Evolutionary conservation across 345 rosid genomes (phyloP).

Genomic region (Populus simonii): DNA sequence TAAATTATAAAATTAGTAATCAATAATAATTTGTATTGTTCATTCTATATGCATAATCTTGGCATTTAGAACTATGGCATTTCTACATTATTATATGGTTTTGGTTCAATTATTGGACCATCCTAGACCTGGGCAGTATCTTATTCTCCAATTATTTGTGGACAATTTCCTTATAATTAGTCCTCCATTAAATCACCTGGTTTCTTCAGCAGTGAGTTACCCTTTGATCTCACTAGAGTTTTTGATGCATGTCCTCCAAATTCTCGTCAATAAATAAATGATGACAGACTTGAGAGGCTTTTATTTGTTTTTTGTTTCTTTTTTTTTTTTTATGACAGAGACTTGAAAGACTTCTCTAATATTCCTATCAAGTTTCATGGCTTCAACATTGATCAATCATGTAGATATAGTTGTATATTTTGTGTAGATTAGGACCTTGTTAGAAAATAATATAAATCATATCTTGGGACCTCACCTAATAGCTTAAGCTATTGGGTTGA

Average conservation of each 20-base stretch:
- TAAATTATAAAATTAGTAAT: not conserved
- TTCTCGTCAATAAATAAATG: not conserved
- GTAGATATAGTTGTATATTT: not conserved
- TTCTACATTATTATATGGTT: not conserved
- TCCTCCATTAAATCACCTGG: not conserved
- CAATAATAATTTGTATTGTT: not conserved
- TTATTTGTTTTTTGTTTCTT: not conserved
- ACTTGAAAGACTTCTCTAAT: not conserved
- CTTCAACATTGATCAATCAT: not conserved
- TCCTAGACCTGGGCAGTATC: no score
- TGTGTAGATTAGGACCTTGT: not conserved
- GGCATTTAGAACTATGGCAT: not conserved
- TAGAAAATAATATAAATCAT: no score
- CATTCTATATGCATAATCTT: not conserved
- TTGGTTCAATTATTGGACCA: no score
- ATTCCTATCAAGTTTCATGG: not conserved
- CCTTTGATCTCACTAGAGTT: not conserved
- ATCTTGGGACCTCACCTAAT: no score
- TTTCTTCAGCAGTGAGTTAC: not conserved
- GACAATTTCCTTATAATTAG: not conserved
- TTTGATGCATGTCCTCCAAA: not conserved
- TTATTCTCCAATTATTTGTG: no score
- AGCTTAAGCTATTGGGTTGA: no score
- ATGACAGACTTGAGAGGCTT: not conserved
- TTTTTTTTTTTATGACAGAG: not conserved